Evolutionary conservation across 2,329 filamentous ascomycete species (phyloP), one percentile per base, ranked within the genome.

Genomic region (Penicillium rolfsii): DNA sequence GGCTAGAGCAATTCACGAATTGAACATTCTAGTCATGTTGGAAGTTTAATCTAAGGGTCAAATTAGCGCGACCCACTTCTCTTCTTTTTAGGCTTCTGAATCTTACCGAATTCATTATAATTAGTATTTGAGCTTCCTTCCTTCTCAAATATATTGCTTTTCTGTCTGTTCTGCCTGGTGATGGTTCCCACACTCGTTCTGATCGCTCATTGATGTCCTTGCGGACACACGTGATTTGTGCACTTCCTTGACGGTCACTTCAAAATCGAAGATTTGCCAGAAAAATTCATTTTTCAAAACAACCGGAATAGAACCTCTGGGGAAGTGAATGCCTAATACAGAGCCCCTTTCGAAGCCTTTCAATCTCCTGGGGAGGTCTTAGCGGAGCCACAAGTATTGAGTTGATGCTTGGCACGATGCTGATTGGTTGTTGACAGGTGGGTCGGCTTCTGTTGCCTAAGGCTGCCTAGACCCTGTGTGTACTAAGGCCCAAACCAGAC

Each of bases 401-500:
- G 11, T 50, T 35, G 30, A 22, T 50, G 35, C 35, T 53, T 53
- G 50, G 50, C 50, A 22, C 16, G 33, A n/a, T 12, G 33, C 19
- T 56, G n/a, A 56, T 56, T 56, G 53, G 53, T 16, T 19, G 16
- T 11, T 9, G 40, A 12, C 7, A 8, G 11, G 35, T 50, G 55
- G 35, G 38, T 26, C 16, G 48, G 38, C 24, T 24, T n/a, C 43
- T 60, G 61, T 46, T 60, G 61, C 61, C 61, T 63, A 61, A 58
- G 30, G 55, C 26, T 63, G 61, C 58, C 61, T 63, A 52, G 57
- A 40, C 57, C 43, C 45, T 7, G 19, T 1, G 12, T 22, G 24
- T 38, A 41, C 48, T 52, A 53, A 22, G 28, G 14, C 48, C 54
- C 16, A 53, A 40, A 55, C 50, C 40, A 48, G 40, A 46, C 57